Evolutionary conservation across 192 early-diverging fungal species (phyloP).

Genomic region (Podila epigama): DNA sequence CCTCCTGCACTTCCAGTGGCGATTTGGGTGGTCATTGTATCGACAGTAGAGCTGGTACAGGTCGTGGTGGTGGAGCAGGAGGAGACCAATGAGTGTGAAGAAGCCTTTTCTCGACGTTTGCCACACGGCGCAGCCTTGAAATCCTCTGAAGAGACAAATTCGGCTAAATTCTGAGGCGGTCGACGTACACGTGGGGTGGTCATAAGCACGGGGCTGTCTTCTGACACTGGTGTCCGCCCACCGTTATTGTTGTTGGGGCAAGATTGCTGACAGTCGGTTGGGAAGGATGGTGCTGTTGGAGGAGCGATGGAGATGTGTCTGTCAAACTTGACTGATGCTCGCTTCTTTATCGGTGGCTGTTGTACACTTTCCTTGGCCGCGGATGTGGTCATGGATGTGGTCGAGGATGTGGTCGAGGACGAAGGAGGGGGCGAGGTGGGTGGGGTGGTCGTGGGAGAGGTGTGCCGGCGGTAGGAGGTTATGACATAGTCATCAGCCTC

Average conservation of each 20-base stretch:
- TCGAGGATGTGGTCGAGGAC: conserved; percentile 14
- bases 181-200: conserved; percentile 30
- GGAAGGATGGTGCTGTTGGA: background rate
- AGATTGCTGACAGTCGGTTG: background rate
- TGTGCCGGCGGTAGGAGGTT: background rate
- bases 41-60: too few relatives aligned
- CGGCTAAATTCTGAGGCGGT: conserved; percentile 43
- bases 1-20: too few relatives aligned
- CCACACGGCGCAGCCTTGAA: conserved; percentile 39
- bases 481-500: conserved; percentile 28
- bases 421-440: conserved; percentile 34
- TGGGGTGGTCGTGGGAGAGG: background rate
- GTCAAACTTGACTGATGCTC: conserved; percentile 3
- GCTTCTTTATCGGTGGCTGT: background rate
- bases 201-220: background rate
- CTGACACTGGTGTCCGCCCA: background rate
- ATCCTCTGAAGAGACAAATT: conserved; percentile 47
- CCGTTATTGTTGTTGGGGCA: background rate
- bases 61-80: too few relatives aligned
- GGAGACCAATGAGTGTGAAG: background rate
- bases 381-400: background rate
- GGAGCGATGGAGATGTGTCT: background rate
- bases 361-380: too few relatives aligned
- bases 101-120: conserved; percentile 9
- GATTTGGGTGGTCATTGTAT: too few relatives aligned